phyloP scores from a whole-genome alignment of 2,329 filamentous ascomycete genomes.

The Aquanectria penicillioides region DNA sequence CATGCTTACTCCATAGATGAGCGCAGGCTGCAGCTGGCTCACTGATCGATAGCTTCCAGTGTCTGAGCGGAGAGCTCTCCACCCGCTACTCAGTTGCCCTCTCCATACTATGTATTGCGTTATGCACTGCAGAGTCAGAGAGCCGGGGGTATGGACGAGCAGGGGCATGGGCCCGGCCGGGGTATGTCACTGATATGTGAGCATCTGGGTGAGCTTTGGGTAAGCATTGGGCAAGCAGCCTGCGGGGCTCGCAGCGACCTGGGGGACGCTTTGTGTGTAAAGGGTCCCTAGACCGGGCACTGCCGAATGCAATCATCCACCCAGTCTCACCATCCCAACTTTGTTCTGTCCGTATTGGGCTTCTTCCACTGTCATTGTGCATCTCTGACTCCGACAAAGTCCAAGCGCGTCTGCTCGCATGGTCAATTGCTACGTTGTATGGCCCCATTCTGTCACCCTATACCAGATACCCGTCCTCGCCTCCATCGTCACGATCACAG shows the following conservation, averaged over 20 bases:
- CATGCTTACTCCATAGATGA: no score
- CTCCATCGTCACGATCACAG: conserved; percentile 1
- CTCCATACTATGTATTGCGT: conserved; percentile 11
- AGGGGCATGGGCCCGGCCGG: neutral
- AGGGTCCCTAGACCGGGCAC: conserved; percentile 18
- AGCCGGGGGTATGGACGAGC: neutral
- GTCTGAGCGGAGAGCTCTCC: neutral
- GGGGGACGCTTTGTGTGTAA: conserved; percentile 1
- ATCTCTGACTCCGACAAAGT: no score
- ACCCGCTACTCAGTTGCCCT: neutral
- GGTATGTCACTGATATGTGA: conserved; percentile 7
- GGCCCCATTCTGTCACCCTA: no score
- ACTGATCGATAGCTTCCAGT: neutral
- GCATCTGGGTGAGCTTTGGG: neutral
- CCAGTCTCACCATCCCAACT: conserved; percentile 10
- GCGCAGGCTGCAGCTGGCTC: neutral
- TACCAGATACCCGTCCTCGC: no score
- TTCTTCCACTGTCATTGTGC: no score
- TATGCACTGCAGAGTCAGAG: conserved; percentile 3
- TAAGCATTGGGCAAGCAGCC: conserved; percentile 5
- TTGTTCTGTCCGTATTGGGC: no score
- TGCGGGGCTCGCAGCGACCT: conserved; percentile 1
- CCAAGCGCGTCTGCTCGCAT: no score
- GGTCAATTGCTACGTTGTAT: conserved; percentile 14
- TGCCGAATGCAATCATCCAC: conserved; percentile 18